Evolutionary conservation across 805 yeast genomes (phyloP).

Genomic region (Saturnispora besseyi): DNA sequence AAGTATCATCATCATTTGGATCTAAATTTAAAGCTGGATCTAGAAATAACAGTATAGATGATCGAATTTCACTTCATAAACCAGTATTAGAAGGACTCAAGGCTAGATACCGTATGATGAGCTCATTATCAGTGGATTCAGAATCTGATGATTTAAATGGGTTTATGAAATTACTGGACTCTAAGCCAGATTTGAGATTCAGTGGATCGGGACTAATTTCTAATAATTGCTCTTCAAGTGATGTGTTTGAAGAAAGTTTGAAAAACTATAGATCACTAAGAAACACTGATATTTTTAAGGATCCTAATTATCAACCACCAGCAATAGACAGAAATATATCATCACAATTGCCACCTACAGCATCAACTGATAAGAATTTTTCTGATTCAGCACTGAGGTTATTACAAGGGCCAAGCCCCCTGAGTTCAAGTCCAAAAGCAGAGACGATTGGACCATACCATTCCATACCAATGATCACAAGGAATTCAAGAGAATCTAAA

Average conservation of each 20-base stretch:
- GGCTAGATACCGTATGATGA: conserved; percentile 17
- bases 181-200: conserved; percentile 29
- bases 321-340: background rate
- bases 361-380: conserved; percentile 3
- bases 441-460: background rate
- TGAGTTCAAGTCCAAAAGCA: conserved; percentile 5
- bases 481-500: conserved; percentile 2
- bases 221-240: conserved; percentile 19
- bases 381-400: conserved; percentile 5
- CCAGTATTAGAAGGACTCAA: conserved; percentile 22
- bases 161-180: conserved; percentile 29
- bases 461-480: conserved; percentile 2
- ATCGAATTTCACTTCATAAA: conserved; percentile 12
- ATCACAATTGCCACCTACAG: conserved; percentile 6
- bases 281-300: conserved; percentile 5
- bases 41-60: conserved; percentile 25
- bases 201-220: conserved; percentile 11
- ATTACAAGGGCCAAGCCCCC: background rate
- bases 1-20: conserved; percentile 66
- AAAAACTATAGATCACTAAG: conserved; percentile 23
- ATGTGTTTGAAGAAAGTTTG: conserved; percentile 22
- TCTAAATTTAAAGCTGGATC: conserved; percentile 34
- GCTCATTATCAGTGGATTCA: conserved; percentile 19
- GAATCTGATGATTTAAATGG: conserved; percentile 28
- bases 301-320: background rate